phyloP scores from a whole-genome alignment of 1,284 basidiomycete species.

The Blastosporella zonata region DNA sequence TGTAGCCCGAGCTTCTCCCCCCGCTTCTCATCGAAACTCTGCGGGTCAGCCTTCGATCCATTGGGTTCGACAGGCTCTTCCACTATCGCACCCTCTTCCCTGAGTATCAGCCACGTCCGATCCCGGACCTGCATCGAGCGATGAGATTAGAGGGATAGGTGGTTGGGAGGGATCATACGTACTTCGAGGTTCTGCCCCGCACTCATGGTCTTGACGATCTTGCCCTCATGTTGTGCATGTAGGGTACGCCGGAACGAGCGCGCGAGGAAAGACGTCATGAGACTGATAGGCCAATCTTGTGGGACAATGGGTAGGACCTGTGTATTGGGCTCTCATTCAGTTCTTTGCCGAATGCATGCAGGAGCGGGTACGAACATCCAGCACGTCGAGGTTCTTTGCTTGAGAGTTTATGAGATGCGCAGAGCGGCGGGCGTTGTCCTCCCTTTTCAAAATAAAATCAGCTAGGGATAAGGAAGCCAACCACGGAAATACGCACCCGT shows the following conservation, averaged over 20 bases:
- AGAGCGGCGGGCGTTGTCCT: conserved; percentile 48
- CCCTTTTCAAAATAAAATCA: conserved; percentile 31
- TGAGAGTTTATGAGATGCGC: conserved; percentile 76
- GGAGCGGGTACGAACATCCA: conserved; percentile 55
- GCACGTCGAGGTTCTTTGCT: conserved; percentile 71
- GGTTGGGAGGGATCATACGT: conserved; percentile 10
- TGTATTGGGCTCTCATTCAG: neutral
- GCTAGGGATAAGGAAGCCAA: conserved; percentile 5
- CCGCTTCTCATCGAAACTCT: conserved; percentile 38
- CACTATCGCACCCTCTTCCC: conserved; percentile 62
- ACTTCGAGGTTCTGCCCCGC: conserved; percentile 69
- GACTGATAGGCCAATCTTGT: conserved; percentile 67
- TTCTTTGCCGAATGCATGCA: neutral
- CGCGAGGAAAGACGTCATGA: conserved; percentile 73
- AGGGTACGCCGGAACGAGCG: conserved; percentile 74
- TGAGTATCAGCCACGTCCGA: conserved; percentile 48
- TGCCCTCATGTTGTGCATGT: conserved; percentile 68
- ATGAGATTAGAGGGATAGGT: conserved; percentile 6
- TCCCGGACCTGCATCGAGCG: conserved; percentile 42
- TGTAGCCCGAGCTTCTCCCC: conserved; percentile 16
- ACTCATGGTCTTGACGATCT: conserved; percentile 70
- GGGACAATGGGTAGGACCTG: conserved; percentile 75
- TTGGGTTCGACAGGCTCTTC: conserved; percentile 57
- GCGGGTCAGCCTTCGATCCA: conserved; percentile 33
- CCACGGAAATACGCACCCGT: conserved; percentile 47